These are phyloP conservation scores for Tuber brumale DNA, from an alignment of 495 filamentous ascomycete species.

Conservation along the genomic window DNA sequence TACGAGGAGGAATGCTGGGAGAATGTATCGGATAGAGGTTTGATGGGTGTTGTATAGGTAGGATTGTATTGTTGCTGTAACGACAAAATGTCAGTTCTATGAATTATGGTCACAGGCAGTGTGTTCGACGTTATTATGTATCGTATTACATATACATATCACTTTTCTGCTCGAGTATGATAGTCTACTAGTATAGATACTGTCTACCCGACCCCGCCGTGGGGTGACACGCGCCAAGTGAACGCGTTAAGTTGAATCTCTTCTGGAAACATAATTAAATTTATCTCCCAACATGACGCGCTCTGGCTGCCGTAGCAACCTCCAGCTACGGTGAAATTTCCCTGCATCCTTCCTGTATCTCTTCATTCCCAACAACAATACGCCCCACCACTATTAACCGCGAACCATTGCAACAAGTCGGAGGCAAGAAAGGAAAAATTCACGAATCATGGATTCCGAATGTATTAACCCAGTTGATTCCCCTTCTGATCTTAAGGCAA, in stretches of 20 bases:
- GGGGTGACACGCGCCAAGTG: not conserved
- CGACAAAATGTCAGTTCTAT: not conserved
- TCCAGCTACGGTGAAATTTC: not conserved
- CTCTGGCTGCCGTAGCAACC: not conserved
- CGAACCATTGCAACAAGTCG: not conserved
- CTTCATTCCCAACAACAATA: not conserved
- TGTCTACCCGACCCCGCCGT: not conserved
- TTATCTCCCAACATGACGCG: not conserved
- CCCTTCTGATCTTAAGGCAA: constrained; percentile 31
- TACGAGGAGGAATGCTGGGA: constrained; percentile 33
- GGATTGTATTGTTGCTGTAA: not conserved
- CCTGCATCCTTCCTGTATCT: not conserved
- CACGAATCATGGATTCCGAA: constrained; percentile 12
- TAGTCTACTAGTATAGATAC: not conserved
- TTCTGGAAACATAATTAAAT: not conserved
- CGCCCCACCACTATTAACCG: not conserved
- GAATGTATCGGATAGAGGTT: constrained; percentile 36
- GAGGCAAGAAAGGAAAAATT: not conserved
- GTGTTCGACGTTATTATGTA: not conserved
- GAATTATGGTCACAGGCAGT: not conserved
- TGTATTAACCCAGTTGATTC: constrained; percentile 27
- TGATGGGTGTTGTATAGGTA: not conserved
- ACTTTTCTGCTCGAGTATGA: not conserved
- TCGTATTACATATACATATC: no score
- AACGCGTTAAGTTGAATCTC: not conserved